These are phyloP conservation scores for Aspergillus udagawae DNA, from an alignment of 2,329 filamentous ascomycete genomes.

Conservation along the genomic window DNA sequence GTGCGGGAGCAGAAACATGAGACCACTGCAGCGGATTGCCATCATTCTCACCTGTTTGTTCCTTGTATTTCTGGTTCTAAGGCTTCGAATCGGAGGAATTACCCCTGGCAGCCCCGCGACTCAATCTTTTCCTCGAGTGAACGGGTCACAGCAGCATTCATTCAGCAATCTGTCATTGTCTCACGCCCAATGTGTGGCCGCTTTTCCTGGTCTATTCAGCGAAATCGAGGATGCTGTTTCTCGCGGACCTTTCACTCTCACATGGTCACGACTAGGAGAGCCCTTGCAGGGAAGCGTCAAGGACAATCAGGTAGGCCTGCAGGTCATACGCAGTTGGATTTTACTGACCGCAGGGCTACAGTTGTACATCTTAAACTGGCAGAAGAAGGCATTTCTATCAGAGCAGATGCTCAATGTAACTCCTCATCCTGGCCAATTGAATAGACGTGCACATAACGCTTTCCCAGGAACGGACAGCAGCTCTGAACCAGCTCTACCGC, in stretches of 20 bases:
- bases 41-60: too few species aligned
- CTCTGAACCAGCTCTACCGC: not conserved
- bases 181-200: too few species aligned
- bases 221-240: not conserved
- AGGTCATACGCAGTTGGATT: not conserved
- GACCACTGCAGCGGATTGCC: too few species aligned
- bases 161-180: too few species aligned
- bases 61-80: too few species aligned
- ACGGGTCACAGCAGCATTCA: too few species aligned
- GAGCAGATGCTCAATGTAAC: not conserved
- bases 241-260: not conserved
- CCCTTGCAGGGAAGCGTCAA: not conserved
- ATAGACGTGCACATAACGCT: not conserved
- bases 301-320: not conserved
- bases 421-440: not conserved
- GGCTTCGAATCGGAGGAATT: too few species aligned
- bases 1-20: too few species aligned
- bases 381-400: not conserved
- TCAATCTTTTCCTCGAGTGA: too few species aligned
- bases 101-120: too few species aligned
- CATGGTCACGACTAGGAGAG: not conserved
- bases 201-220: not conserved
- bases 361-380: not conserved
- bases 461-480: not conserved
- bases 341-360: not conserved